Conservation (phyloP, 2,329 filamentous ascomycete species). For the Claviceps purpurea region DNA sequence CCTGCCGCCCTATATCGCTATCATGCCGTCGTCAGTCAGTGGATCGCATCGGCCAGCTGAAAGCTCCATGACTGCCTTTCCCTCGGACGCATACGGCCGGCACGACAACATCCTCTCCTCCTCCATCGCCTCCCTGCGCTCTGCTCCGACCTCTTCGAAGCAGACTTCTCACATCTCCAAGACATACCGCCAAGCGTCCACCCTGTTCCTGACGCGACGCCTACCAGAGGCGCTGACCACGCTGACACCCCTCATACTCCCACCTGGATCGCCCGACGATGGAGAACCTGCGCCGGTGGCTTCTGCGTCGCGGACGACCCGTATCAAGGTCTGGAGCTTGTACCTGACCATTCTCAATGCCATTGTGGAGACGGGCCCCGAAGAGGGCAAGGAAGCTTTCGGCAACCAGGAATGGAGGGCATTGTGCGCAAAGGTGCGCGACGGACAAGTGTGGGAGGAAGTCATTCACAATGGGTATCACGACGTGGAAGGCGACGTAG, state of each 20-base stretch:
- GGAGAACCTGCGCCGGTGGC: constrained; percentile 59
- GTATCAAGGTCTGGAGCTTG: constrained; percentile 94
- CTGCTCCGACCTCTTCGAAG: constrained; percentile 45
- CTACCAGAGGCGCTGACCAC: constrained; percentile 80
- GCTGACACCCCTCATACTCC: constrained; percentile 67
- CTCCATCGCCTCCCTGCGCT: constrained; percentile 57
- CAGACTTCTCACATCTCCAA: constrained; percentile 69
- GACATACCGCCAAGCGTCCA: constrained; percentile 85
- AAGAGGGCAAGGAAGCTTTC: constrained; percentile 82
- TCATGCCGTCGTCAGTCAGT: constrained; percentile 32
- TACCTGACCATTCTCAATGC: constrained; percentile 90
- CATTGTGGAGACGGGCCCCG: constrained; percentile 73
- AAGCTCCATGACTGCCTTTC: constrained; percentile 26
- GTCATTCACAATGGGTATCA: constrained; percentile 79
- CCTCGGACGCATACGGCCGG: constrained; percentile 29
- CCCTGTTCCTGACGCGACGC: constrained; percentile 86
- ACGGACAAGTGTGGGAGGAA: constrained; percentile 89
- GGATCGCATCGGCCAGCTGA: constrained; percentile 29
- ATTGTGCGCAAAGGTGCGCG: constrained; percentile 70
- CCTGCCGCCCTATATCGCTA: background rate
- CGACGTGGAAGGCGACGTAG: constrained; percentile 77
- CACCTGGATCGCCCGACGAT: constrained; percentile 34
- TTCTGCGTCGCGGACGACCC: constrained; percentile 63
- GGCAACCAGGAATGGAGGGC: constrained; percentile 74
- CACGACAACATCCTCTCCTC: constrained; percentile 40